Conservation (phyloP, 768 basidiomycete genomes). For the Pleurotus tuoliensis region DNA sequence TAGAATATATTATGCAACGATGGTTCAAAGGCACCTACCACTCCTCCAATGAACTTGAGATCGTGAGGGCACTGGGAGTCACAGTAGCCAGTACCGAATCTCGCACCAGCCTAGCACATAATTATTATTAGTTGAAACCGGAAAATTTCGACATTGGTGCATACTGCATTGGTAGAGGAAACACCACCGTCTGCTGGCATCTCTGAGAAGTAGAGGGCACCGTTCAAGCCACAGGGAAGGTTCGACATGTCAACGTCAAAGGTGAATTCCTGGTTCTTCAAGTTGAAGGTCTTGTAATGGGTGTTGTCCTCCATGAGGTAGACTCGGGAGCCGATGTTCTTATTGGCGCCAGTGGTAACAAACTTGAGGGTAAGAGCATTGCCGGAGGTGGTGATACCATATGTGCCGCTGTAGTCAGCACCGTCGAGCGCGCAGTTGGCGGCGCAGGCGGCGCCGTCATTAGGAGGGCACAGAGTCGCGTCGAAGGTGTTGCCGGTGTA, state of each 20-base stretch:
- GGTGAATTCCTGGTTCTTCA: conserved; percentile 56
- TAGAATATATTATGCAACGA: not conserved
- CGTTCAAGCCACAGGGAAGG: conserved; percentile 57
- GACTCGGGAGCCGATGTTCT: conserved; percentile 39
- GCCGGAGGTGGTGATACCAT: conserved; percentile 47
- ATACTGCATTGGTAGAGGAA: conserved; percentile 46
- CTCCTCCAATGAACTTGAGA: conserved; percentile 57
- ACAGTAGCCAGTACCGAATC: conserved; percentile 32
- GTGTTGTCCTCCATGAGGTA: conserved; percentile 48
- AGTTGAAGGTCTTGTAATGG: conserved; percentile 40
- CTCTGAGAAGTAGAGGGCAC: conserved; percentile 54
- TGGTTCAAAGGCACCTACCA: conserved; percentile 25
- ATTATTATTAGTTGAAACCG: not conserved
- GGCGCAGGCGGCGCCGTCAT: conserved; percentile 42
- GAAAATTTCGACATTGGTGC: not conserved
- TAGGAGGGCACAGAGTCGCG: conserved; percentile 40
- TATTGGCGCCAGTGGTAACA: conserved; percentile 32
- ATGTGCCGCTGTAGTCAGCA: conserved; percentile 47
- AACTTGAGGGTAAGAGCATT: conserved; percentile 46
- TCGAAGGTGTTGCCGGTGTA: conserved; percentile 59
- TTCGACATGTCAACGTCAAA: conserved; percentile 60
- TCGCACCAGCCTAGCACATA: conserved; percentile 42
- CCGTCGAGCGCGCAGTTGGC: conserved; percentile 39
- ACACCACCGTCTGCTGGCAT: conserved; percentile 55
- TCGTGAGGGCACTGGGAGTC: conserved; percentile 53